A percentile compares a stretch with the other conserved stretches of the same genome.
These are phyloP conservation scores for Colletotrichum eleusines DNA, from an alignment of 2,329 filamentous ascomycete genomes.

Conservation along the genomic window DNA sequence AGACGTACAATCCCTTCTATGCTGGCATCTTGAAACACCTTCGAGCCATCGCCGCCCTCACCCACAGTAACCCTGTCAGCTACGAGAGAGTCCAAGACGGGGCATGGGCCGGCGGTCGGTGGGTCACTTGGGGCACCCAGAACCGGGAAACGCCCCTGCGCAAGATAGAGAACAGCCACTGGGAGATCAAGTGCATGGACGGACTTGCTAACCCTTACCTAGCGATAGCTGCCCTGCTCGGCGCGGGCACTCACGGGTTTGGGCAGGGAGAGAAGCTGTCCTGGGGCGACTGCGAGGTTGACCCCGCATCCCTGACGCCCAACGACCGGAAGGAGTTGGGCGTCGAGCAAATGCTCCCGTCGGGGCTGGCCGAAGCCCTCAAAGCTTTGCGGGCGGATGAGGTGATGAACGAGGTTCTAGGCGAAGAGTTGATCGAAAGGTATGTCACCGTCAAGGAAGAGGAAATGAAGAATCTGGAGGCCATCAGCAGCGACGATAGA, in stretches of 20 bases:
- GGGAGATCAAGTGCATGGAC: constrained; percentile 84
- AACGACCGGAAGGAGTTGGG: constrained; percentile 64
- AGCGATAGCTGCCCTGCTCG: constrained; percentile 71
- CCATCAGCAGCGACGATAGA: constrained; percentile 61
- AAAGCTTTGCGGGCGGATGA: constrained; percentile 61
- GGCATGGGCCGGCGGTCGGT: constrained; percentile 82
- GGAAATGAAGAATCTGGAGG: constrained; percentile 64
- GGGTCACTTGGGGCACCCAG: constrained; percentile 84
- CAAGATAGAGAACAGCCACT: constrained; percentile 74
- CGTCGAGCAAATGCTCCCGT: constrained; percentile 67
- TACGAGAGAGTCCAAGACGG: constrained; percentile 78
- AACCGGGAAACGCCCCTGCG: constrained; percentile 83
- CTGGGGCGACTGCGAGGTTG: constrained; percentile 66
- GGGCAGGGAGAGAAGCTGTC: constrained; percentile 52
- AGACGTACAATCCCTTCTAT: constrained; percentile 75
- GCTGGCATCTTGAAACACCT: constrained; percentile 77
- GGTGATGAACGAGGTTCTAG: constrained; percentile 60
- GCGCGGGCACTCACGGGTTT: constrained; percentile 70
- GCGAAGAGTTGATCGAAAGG: constrained; percentile 63
- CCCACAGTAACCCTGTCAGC: constrained; percentile 72
- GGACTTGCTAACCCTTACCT: constrained; percentile 85
- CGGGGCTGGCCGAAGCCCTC: constrained; percentile 66
- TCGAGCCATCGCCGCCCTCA: constrained; percentile 75
- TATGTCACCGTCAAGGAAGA: constrained; percentile 70
- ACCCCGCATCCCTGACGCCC: constrained; percentile 64